These are phyloP conservation scores for Xylaria sp. DNA, from an alignment of 2,329 filamentous ascomycete species.

Conservation along the genomic window DNA sequence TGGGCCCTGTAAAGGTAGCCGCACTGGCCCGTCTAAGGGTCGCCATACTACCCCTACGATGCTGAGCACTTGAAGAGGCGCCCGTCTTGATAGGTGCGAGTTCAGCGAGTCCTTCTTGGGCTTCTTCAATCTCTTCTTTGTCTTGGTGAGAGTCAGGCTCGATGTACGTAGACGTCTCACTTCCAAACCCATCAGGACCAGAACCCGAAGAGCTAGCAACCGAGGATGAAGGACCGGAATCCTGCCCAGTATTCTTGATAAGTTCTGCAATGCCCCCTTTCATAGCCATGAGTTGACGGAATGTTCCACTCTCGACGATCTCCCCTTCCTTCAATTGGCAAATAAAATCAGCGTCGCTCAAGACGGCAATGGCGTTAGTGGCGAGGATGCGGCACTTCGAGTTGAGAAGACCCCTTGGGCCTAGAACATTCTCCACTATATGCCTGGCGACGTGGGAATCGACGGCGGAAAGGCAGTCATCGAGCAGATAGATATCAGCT, in stretches of 20 bases:
- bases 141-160: constrained; percentile 64
- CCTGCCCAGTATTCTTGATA: constrained; percentile 78
- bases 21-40: constrained; percentile 91
- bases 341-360: constrained; percentile 90
- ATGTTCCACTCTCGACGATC: constrained; percentile 89
- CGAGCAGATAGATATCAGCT: constrained; percentile 94
- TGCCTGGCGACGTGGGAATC: constrained; percentile 97
- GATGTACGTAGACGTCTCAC: constrained; percentile 68
- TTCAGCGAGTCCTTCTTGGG: constrained; percentile 79
- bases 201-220: constrained; percentile 44
- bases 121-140: constrained; percentile 77
- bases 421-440: constrained; percentile 93
- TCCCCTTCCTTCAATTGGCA: constrained; percentile 84
- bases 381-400: constrained; percentile 92
- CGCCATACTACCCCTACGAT: constrained; percentile 74
- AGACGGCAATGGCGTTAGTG: constrained; percentile 92
- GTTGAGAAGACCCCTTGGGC: constrained; percentile 81
- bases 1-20: constrained; percentile 86
- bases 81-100: constrained; percentile 78
- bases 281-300: constrained; percentile 90
- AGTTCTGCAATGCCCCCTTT: constrained; percentile 89
- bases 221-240: constrained; percentile 57
- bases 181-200: constrained; percentile 61
- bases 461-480: constrained; percentile 96
- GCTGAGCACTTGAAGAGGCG: constrained; percentile 61